Conservation (phyloP, 345 rosid genomes). For the Corchorus capsularis region DNA sequence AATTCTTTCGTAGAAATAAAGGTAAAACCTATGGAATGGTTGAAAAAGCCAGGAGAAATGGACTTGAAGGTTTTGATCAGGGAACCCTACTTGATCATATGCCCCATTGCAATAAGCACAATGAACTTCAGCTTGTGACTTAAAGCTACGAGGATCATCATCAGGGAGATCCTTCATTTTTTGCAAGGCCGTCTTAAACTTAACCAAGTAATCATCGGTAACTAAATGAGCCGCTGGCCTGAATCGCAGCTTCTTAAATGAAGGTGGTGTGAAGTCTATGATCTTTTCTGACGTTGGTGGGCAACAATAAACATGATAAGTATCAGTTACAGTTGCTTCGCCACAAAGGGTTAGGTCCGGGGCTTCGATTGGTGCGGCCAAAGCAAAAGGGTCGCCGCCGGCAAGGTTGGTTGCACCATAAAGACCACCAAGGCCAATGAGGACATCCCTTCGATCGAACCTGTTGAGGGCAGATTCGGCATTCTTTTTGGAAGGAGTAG, state of each 20-base stretch:
- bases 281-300: slow-evolving; percentile 42
- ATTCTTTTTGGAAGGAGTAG: slow-evolving; percentile 8
- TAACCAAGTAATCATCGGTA: slow-evolving; percentile 34
- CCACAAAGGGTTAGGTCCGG: slow-evolving; percentile 46
- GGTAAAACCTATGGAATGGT: slow-evolving; percentile 57
- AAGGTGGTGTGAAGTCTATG: slow-evolving; percentile 42
- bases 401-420: slow-evolving; percentile 38
- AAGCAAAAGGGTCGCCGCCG: slow-evolving; percentile 32
- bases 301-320: slow-evolving; percentile 42
- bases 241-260: slow-evolving; percentile 24
- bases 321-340: slow-evolving; percentile 30
- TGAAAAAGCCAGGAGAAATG: slow-evolving; percentile 61
- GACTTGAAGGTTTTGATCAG: slow-evolving; percentile 45
- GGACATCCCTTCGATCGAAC: slow-evolving; percentile 50
- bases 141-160: slow-evolving; percentile 56
- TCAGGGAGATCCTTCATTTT: slow-evolving; percentile 58
- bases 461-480: slow-evolving; percentile 13
- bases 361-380: slow-evolving; percentile 40
- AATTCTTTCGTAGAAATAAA: slow-evolving; percentile 52
- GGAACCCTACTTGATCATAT: slow-evolving; percentile 50
- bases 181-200: slow-evolving; percentile 43
- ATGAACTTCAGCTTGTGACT: slow-evolving; percentile 52
- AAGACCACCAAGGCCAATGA: slow-evolving; percentile 53
- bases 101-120: slow-evolving; percentile 66
- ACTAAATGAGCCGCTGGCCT: slow-evolving; percentile 53